A percentile compares a stretch with the other conserved stretches of the same genome.
Conservation (phyloP, 495 filamentous ascomycete genomes). For the Pyrenopolyporus hunteri region DNA sequence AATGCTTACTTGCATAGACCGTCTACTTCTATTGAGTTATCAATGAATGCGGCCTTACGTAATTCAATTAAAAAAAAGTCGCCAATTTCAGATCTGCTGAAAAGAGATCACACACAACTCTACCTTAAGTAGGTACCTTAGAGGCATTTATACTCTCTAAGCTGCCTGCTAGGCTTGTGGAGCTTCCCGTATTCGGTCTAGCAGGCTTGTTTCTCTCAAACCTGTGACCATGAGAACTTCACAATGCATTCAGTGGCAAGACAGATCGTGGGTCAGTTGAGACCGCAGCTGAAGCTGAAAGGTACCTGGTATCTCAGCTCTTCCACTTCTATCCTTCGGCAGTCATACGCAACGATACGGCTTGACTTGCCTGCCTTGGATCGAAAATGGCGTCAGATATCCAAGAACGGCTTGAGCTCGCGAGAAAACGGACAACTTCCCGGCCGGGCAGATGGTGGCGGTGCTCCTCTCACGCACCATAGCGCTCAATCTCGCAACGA, state of each 20-base stretch:
- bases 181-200: no score
- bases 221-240: conserved; percentile 25
- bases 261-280: conserved; percentile 30
- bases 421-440: background rate
- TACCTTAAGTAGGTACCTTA: no score
- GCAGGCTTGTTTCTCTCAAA: background rate
- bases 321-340: conserved; percentile 20
- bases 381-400: conserved; percentile 71
- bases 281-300: conserved; percentile 27
- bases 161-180: background rate
- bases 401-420: conserved; percentile 28
- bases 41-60: no score
- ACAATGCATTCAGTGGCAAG: conserved; percentile 36
- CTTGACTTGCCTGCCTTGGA: conserved; percentile 72
- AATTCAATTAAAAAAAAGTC: no score
- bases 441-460: background rate
- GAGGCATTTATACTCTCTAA: background rate
- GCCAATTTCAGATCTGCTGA: no score
- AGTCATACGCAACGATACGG: conserved; percentile 45
- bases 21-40: no score
- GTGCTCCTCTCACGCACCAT: background rate
- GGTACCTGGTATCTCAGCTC: conserved; percentile 8
- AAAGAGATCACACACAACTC: no score
- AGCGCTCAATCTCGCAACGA: conserved; percentile 38
- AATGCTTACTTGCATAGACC: no score